Percentiles rank a stretch among this genome's conserved stretches.
phyloP scores from a whole-genome alignment of 2,329 filamentous ascomycete genomes.

The Parascedosporium putredinis region DNA sequence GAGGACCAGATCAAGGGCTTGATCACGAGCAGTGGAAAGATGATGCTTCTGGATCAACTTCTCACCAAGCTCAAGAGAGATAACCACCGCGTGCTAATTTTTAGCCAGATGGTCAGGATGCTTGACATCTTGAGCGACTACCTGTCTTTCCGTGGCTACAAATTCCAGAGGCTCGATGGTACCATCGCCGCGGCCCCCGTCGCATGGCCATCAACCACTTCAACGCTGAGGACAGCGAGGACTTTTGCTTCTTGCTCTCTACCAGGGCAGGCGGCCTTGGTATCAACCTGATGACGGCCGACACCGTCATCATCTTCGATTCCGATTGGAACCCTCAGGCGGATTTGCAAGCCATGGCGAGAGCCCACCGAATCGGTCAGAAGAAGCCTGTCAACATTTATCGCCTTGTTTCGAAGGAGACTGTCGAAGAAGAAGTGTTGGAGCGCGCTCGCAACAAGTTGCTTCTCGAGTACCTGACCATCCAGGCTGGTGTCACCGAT shows the following conservation, averaged over 20 bases:
- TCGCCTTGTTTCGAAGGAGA: conserved; percentile 92
- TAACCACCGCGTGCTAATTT: conserved; percentile 90
- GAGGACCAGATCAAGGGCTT: conserved; percentile 88
- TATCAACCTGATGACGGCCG: conserved; percentile 97
- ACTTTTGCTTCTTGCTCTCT: conserved; percentile 93
- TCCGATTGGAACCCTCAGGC: conserved; percentile 99
- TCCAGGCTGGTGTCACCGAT: conserved; percentile 92
- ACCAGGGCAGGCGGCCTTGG: conserved; percentile 94
- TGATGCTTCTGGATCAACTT: conserved; percentile 97
- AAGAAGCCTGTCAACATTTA: conserved; percentile 95
- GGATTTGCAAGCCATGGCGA: conserved; percentile 95
- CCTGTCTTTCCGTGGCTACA: conserved; percentile 81
- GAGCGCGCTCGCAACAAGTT: conserved; percentile 96
- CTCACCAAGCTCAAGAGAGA: conserved; percentile 87
- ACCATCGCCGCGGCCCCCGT: conserved; percentile 80
- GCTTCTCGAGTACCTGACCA: conserved; percentile 92
- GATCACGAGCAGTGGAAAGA: conserved; percentile 96
- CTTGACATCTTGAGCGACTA: conserved; percentile 94
- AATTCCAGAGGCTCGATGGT: conserved; percentile 89
- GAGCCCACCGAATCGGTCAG: conserved; percentile 94
- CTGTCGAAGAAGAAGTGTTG: conserved; percentile 93
- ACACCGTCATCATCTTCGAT: conserved; percentile 95
- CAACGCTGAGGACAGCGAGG: conserved; percentile 89
- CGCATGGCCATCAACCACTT: conserved; percentile 97
- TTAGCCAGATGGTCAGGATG: conserved; percentile 99